phyloP scores from a whole-genome alignment of 2,329 filamentous ascomycete genomes.

The Fusarium sp. region DNA sequence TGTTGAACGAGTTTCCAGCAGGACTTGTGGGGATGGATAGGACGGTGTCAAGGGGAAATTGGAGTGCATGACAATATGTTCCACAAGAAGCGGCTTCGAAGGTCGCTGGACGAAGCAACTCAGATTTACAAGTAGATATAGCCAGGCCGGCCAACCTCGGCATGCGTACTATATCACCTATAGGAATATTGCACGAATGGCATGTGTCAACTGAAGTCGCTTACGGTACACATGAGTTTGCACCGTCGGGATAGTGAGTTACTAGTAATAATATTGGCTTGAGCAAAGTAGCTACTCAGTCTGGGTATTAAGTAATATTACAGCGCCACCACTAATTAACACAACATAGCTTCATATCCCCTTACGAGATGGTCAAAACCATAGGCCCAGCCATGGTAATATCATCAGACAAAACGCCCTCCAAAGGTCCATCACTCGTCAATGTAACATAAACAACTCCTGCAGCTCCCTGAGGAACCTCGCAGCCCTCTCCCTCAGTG shows the following conservation, averaged over 20 bases:
- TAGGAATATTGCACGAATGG: constrained; percentile 13
- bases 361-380: constrained; percentile 62
- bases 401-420: constrained; percentile 66
- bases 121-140: constrained; percentile 15
- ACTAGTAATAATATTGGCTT: constrained; percentile 28
- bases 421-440: constrained; percentile 63
- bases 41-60: neutral
- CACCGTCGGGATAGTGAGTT: neutral
- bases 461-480: constrained; percentile 69
- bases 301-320: constrained; percentile 28
- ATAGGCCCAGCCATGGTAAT: constrained; percentile 74
- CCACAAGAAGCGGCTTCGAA: constrained; percentile 7
- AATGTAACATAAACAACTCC: constrained; percentile 76
- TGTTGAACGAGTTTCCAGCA: constrained; percentile 31
- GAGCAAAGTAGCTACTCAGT: constrained; percentile 18
- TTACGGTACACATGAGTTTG: neutral
- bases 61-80: constrained; percentile 7
- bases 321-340: constrained; percentile 1
- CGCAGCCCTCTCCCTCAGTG: constrained; percentile 63
- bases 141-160: constrained; percentile 13
- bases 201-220: neutral
- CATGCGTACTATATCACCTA: constrained; percentile 26
- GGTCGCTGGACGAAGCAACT: constrained; percentile 11
- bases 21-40: constrained; percentile 38
- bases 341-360: neutral